phyloP scores from a whole-genome alignment of 768 basidiomycete species.

The Serendipita sp. region DNA sequence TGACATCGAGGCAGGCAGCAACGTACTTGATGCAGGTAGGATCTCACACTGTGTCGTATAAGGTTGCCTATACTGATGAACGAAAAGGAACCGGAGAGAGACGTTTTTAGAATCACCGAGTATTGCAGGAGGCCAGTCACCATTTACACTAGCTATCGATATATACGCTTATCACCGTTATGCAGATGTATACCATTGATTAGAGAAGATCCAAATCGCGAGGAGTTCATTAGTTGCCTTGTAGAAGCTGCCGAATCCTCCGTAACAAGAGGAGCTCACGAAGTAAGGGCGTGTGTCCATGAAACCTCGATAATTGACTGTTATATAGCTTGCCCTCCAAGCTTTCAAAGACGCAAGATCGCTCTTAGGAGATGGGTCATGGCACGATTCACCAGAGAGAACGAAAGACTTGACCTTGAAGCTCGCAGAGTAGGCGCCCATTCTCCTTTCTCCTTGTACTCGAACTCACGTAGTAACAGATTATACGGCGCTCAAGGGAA shows the following conservation, averaged over 20 bases:
- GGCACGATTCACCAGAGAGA: slow-evolving; percentile 32
- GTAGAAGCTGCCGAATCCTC: slow-evolving; percentile 59
- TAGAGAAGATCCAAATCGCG: slow-evolving; percentile 43
- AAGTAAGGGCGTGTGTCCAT: slow-evolving; percentile 32
- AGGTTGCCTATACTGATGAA: slow-evolving; percentile 47
- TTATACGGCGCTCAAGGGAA: slow-evolving; percentile 34
- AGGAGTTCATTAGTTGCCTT: slow-evolving; percentile 42
- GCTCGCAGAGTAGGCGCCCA: slow-evolving; percentile 39
- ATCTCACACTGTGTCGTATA: not conserved
- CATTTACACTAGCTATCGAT: too few relatives aligned
- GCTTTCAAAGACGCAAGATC: slow-evolving; percentile 44
- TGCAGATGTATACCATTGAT: slow-evolving; percentile 45
- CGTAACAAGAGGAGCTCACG: slow-evolving; percentile 57
- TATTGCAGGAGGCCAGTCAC: slow-evolving; percentile 43
- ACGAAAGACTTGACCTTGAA: slow-evolving; percentile 40
- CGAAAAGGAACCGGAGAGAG: slow-evolving; percentile 39
- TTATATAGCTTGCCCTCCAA: slow-evolving; percentile 38
- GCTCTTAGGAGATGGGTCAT: slow-evolving; percentile 38
- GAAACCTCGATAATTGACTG: too few relatives aligned
- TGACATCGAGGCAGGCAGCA: slow-evolving; percentile 5
- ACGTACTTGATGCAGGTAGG: not conserved
- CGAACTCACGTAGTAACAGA: slow-evolving; percentile 19
- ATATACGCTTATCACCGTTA: not conserved
- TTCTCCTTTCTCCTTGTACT: not conserved
- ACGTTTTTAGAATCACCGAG: slow-evolving; percentile 55